Evolutionary conservation across 116 monocot genomes (phyloP).

Genomic region (Dioscorea cayenensis): DNA sequence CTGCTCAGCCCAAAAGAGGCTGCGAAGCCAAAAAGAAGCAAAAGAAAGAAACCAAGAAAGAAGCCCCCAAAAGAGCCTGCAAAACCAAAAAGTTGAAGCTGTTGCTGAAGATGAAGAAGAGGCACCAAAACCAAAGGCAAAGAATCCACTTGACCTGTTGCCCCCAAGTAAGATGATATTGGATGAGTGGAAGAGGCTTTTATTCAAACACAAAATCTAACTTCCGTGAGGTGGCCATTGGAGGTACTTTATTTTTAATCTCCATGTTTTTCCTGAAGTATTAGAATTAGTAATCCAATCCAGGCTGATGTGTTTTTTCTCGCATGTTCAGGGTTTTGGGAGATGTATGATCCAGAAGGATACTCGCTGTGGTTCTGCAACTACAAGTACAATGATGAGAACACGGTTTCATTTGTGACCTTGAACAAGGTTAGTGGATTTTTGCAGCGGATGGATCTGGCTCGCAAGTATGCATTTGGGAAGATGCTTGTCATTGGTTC

Average conservation of each 20-base stretch:
- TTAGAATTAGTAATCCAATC: not conserved
- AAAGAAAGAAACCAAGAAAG: constrained; percentile 31
- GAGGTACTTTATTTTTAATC: constrained; percentile 40
- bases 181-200: constrained; percentile 96
- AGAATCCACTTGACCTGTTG: constrained; percentile 83
- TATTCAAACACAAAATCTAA: constrained; percentile 93
- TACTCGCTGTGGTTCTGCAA: constrained; percentile 93
- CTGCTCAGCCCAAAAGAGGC: constrained; percentile 40
- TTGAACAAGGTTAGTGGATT: constrained; percentile 84
- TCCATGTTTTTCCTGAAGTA: not conserved
- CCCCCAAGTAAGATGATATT: constrained; percentile 95
- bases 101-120: constrained; percentile 45
- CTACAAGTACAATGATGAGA: constrained; percentile 94
- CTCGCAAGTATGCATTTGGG: constrained; percentile 84
- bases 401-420: constrained; percentile 79
- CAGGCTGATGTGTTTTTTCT: no score
- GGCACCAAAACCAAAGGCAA: constrained; percentile 82
- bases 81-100: constrained; percentile 42
- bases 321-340: constrained; percentile 11
- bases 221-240: constrained; percentile 85
- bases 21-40: constrained; percentile 46
- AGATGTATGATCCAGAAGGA: constrained; percentile 88
- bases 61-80: constrained; percentile 22
- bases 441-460: constrained; percentile 85
- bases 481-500: constrained; percentile 94